Conservation (phyloP, 106 monocot genomes). For the Triglochin maritima region DNA sequence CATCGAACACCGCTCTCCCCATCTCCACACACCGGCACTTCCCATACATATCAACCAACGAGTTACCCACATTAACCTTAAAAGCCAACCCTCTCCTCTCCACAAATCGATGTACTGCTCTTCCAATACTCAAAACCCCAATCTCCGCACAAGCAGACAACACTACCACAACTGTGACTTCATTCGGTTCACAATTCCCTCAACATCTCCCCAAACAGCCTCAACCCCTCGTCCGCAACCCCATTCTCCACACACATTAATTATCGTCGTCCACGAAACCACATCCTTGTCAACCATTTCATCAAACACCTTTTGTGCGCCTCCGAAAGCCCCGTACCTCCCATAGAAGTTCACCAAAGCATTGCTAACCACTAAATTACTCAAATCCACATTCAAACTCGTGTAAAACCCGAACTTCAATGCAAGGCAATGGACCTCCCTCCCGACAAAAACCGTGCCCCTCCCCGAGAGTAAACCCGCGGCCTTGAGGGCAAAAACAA, state of each 20-base stretch:
- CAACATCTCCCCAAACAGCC: conserved; percentile 30
- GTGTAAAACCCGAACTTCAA: conserved; percentile 28
- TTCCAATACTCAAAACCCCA: conserved; percentile 27
- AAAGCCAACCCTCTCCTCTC: conserved; percentile 7
- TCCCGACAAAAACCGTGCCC: conserved; percentile 4
- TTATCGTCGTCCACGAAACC: conserved; percentile 68
- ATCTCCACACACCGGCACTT: conserved; percentile 44
- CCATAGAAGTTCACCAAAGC: conserved; percentile 41
- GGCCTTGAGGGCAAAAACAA: conserved; percentile 51
- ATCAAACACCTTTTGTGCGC: conserved; percentile 32
- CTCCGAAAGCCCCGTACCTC: conserved; percentile 3
- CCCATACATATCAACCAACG: conserved; percentile 63
- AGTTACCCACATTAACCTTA: conserved; percentile 36
- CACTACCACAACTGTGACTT: conserved; percentile 43
- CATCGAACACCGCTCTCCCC: conserved; percentile 44
- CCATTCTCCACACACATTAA: conserved; percentile 35
- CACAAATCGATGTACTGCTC: conserved; percentile 25
- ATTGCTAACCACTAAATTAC: conserved; percentile 8
- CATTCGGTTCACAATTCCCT: conserved; percentile 22
- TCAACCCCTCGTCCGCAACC: conserved; percentile 17
- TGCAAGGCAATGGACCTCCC: conserved; percentile 23
- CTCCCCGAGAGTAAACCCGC: conserved; percentile 13
- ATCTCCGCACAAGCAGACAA: conserved; percentile 46
- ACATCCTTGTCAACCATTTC: conserved; percentile 38
- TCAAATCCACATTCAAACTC: conserved; percentile 19